Conservation (phyloP, 306 rosid species). For the Rosa lucieae region DNA sequence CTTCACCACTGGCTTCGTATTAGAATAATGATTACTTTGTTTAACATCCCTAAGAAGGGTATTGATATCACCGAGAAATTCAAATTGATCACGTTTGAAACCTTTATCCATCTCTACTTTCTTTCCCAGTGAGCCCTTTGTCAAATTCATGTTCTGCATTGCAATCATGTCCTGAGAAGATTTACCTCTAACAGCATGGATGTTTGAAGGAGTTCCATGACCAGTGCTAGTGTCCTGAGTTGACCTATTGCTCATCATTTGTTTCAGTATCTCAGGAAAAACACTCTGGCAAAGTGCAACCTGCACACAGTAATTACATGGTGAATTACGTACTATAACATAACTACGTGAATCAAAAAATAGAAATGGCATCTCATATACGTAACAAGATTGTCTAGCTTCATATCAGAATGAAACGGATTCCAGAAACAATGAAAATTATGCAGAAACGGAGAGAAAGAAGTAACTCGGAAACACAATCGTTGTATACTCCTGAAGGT, state of each 20-base stretch:
- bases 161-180: conserved; percentile 50
- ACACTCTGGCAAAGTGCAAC: conserved; percentile 88
- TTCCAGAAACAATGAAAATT: conserved; percentile 90
- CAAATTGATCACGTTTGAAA: conserved; percentile 56
- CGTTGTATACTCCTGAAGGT: conserved; percentile 72
- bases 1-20: conserved; percentile 42
- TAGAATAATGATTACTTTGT: conserved; percentile 46
- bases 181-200: conserved; percentile 34
- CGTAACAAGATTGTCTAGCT: conserved; percentile 47
- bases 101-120: conserved; percentile 59
- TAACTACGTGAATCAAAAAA: conserved; percentile 20
- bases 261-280: conserved; percentile 88
- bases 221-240: conserved; percentile 41
- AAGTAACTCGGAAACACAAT: conserved; percentile 86
- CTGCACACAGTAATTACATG: conserved; percentile 34
- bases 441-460: conserved; percentile 74
- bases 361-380: conserved; percentile 17
- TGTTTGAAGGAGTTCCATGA: conserved; percentile 31
- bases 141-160: conserved; percentile 54
- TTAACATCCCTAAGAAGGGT: conserved; percentile 71
- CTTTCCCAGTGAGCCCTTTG: conserved; percentile 43
- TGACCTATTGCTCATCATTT: conserved; percentile 65
- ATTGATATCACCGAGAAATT: conserved; percentile 74
- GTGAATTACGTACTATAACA: conserved; percentile 18
- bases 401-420: conserved; percentile 91